Base-by-base conservation (phyloP, 208 protist species). In the Leishmania amazonensis region DNA sequence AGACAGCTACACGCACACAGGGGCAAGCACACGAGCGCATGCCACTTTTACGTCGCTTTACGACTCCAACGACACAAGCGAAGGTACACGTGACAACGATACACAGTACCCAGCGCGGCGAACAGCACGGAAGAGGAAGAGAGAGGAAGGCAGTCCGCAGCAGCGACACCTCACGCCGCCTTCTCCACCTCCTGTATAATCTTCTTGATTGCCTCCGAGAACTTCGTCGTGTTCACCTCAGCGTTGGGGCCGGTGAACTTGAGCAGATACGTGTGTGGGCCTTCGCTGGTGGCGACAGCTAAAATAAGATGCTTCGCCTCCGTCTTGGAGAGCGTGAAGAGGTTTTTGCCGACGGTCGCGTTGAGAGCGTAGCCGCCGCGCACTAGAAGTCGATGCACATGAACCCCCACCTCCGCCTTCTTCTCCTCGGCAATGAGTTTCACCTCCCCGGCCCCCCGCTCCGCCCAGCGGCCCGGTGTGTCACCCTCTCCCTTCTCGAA, bases 281-380 rank as follows among this genome's bases (percentile, higher is more conserved):
- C 80, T 35, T 86, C 80, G 53, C 60, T 81, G 6, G 79, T 86
- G 31, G 84, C 82, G 15, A 91, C 79, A 21, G 91, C 72, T 73
- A 97, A 85, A 42, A 92, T 88, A 38, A 92, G 68, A 75, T 94
- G 88, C 79, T 87, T 92, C 3, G 85, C 84, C 38, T 94, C 85
- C 31, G 79, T 78, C 72, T 89, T 91, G 53, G 73, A 85, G 0
- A 97, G 68, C 19, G 85, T 51, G 58, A 97, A 88, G 35, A 76
- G 72, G 28, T 89, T 88, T 75, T 89, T 88, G 71, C 73, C 81
- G 17, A 95, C 67, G 28, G 78, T 75, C 5, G 84, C 83, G 79
- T 97, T 97, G 51, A 97, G 87, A 28, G 91, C 86, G 84, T 95
- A 95, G 73, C 94, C 94, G 84, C 94, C 91, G 42, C 94, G 94